These are phyloP conservation scores for Grosmannia huntii DNA, from an alignment of 2,329 filamentous ascomycete genomes.

Conservation along the genomic window DNA sequence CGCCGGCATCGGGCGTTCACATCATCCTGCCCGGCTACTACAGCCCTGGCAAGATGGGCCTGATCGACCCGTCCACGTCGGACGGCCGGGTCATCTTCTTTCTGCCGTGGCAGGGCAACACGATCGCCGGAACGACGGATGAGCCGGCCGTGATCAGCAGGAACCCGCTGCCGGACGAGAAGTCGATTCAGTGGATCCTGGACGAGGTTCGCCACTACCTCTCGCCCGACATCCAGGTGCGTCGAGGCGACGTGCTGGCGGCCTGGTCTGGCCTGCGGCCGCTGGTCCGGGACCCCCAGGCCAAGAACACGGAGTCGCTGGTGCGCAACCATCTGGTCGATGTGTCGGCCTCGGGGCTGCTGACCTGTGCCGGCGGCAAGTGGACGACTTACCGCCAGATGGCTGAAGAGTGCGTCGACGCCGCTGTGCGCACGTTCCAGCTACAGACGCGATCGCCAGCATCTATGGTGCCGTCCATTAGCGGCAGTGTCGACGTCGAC, in stretches of 20 bases:
- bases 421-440: conserved; percentile 55
- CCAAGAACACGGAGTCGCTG: conserved; percentile 69
- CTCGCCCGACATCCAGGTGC: conserved; percentile 61
- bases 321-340: conserved; percentile 73
- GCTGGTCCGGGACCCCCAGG: conserved; percentile 68
- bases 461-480: conserved; percentile 43
- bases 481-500: conserved; percentile 52
- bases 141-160: conserved; percentile 54
- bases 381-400: conserved; percentile 86
- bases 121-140: conserved; percentile 74
- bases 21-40: conserved; percentile 69
- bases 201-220: conserved; percentile 66
- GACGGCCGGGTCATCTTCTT: conserved; percentile 85
- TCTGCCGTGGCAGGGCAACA: conserved; percentile 76
- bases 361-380: conserved; percentile 74
- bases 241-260: conserved; percentile 62
- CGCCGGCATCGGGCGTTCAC: conserved; percentile 72
- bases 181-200: conserved; percentile 74
- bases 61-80: conserved; percentile 70
- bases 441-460: conserved; percentile 31
- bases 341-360: conserved; percentile 58
- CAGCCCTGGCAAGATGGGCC: conserved; percentile 67
- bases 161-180: conserved; percentile 59
- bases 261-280: conserved; percentile 71
- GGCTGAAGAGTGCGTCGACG: conserved; percentile 75